phyloP scores from a whole-genome alignment of 1,284 basidiomycete species.

The Cryptococcus hybrid region DNA sequence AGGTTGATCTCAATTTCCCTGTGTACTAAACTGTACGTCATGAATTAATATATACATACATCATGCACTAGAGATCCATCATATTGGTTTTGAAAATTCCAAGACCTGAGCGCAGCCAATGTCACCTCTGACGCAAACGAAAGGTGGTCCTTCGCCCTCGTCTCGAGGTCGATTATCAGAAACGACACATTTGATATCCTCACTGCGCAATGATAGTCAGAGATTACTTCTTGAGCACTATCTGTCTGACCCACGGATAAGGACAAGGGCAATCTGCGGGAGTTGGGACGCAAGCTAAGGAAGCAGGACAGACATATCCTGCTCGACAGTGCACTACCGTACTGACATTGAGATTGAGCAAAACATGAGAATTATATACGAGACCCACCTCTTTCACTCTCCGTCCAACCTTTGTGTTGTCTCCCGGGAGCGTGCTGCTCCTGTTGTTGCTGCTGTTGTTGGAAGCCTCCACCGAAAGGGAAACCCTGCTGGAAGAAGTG shows the following conservation, averaged over 20 bases:
- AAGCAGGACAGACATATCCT: constrained; percentile 45
- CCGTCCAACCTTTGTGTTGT: constrained; percentile 41
- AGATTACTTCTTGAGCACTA: neutral
- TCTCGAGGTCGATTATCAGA: constrained; percentile 38
- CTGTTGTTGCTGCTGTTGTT: constrained; percentile 14
- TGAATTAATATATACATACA: neutral
- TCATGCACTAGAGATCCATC: constrained; percentile 1
- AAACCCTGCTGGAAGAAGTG: constrained; percentile 44
- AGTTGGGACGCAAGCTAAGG: constrained; percentile 44
- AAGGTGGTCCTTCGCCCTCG: constrained; percentile 48
- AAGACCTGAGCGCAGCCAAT: constrained; percentile 29
- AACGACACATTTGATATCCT: constrained; percentile 46
- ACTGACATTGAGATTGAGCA: neutral
- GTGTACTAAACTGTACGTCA: constrained; percentile 59
- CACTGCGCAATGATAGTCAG: constrained; percentile 17
- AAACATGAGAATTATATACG: neutral
- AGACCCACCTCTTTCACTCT: constrained; percentile 31
- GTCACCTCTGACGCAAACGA: constrained; percentile 36
- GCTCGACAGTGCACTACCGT: constrained; percentile 41
- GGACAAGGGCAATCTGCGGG: constrained; percentile 48
- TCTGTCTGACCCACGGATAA: constrained; percentile 37
- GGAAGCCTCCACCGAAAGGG: constrained; percentile 23
- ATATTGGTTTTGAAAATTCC: constrained; percentile 32
- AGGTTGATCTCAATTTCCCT: constrained; percentile 71
- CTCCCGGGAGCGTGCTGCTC: constrained; percentile 9